Base-by-base conservation (phyloP, 306 rosid genomes). In the Dalbergia oliveri region DNA sequence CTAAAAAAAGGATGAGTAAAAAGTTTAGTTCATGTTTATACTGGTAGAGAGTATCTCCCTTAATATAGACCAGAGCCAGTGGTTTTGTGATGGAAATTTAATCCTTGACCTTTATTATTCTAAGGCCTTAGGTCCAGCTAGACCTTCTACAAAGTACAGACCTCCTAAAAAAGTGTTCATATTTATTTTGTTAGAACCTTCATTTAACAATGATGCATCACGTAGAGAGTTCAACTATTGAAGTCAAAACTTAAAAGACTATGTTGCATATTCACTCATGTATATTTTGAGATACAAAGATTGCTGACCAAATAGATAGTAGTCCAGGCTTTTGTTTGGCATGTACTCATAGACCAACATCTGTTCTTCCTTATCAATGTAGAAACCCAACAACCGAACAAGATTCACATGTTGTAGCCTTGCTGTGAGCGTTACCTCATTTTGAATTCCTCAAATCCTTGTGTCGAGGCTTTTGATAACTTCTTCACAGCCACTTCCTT, bases 351-450 rank as follows among this genome's bases (percentile, higher is more conserved):
- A 86, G 54, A 87, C 63, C 77, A 87, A 31, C 83, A 89, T 80
- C 66, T 83, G 83, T 49, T 87, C 88, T 8, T 87, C 84, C 14
- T 70, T 64, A 11, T 81, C 78, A 13, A 49, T 62, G 80, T 83
- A 85, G 51, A 66, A 89, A 34, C 93, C 89, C 67, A 65, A 13
- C 56, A 81, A 13, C 21, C 79, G 68, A 21, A 80, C 85, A 56
- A 87, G 87, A 60, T 89, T 87, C 15, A 83, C 84, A 69, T 89
- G 93, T 21, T 89, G 89, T 13, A 89, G 77, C 33, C 86, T 83
- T 70, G 89, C 89, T 0, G 85, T 86, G 11, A 83, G 83, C 12
- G 78, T 51, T 43, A 88, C 87, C 74, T 90, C 94, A 49, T 84
- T 88, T 78, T 51, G 47, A 90, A 88, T 64, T 90, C 92, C 66